Conservation (phyloP, 2,329 filamentous ascomycete genomes). For the Curvularia verruculosa region DNA sequence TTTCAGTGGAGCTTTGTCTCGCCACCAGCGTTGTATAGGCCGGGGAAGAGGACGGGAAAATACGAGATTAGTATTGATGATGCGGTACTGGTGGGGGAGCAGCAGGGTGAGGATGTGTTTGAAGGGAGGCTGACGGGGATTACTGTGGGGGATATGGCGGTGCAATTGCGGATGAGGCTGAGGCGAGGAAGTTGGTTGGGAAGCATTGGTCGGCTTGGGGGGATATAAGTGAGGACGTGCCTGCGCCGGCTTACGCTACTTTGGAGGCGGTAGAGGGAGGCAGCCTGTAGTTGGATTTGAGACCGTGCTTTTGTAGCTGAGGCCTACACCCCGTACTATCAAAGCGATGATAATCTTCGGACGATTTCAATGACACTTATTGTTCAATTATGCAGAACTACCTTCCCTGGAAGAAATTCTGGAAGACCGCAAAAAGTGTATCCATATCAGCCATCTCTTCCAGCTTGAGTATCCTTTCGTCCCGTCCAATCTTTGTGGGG, state of each 20-base stretch:
- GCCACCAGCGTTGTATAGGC: constrained; percentile 43
- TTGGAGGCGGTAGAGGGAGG: constrained; percentile 31
- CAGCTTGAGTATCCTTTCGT: constrained; percentile 33
- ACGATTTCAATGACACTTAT: not conserved
- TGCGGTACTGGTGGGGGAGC: constrained; percentile 36
- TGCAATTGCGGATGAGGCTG: constrained; percentile 46
- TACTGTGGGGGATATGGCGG: constrained; percentile 43
- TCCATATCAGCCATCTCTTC: constrained; percentile 37
- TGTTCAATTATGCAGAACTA: not conserved
- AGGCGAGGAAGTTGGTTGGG: constrained; percentile 31
- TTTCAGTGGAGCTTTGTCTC: constrained; percentile 46
- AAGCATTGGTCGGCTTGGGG: constrained; percentile 45
- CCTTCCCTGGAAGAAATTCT: constrained; percentile 36
- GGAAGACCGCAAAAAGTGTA: constrained; percentile 29
- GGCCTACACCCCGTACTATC: not conserved
- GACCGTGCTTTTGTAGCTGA: not conserved
- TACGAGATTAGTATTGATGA: constrained; percentile 45
- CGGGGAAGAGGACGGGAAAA: constrained; percentile 40
- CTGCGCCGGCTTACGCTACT: constrained; percentile 33
- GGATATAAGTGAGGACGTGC: constrained; percentile 39
- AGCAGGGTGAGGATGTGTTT: constrained; percentile 33
- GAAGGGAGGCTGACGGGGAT: constrained; percentile 43
- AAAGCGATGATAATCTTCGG: not conserved
- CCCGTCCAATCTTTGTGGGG: constrained; percentile 35
- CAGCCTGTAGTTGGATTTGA: constrained; percentile 3